Conservation (phyloP, 2,329 filamentous ascomycete species). For the Colletotrichum viniferum region DNA sequence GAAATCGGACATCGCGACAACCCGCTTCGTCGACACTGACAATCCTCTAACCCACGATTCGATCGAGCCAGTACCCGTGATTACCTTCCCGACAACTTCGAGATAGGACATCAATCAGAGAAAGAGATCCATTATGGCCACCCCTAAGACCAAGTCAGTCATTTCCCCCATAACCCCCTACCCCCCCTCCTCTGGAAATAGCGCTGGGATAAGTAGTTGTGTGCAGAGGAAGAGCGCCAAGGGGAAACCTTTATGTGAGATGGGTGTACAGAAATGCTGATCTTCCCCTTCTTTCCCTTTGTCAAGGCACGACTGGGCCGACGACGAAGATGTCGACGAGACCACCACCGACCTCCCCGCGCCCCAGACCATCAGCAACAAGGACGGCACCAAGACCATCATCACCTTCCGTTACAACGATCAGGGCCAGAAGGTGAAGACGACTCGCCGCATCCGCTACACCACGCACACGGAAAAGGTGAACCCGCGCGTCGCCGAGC, state of each 20-base stretch:
- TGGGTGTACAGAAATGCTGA: not conserved
- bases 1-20: slow-evolving; percentile 17
- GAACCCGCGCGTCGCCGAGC: slow-evolving; percentile 95
- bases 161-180: not conserved
- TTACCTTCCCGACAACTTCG: not conserved
- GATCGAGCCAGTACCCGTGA: not conserved
- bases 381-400: slow-evolving; percentile 97
- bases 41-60: not conserved
- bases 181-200: not conserved
- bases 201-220: not conserved
- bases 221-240: not conserved
- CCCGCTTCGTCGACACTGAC: slow-evolving; percentile 10
- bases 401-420: slow-evolving; percentile 92
- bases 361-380: slow-evolving; percentile 91
- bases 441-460: slow-evolving; percentile 92
- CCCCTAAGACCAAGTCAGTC: slow-evolving; percentile 20
- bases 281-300: not conserved
- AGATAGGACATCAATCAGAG: not conserved
- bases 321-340: slow-evolving; percentile 90
- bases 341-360: slow-evolving; percentile 73
- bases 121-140: slow-evolving; percentile 8
- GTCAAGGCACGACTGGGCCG: slow-evolving; percentile 81
- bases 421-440: slow-evolving; percentile 94
- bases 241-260: not conserved
- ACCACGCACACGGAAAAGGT: slow-evolving; percentile 91